Evolutionary conservation across 306 rosid genomes (phyloP), one percentile per base, ranked within the genome.

Genomic region (Cicer chorassanicum): DNA sequence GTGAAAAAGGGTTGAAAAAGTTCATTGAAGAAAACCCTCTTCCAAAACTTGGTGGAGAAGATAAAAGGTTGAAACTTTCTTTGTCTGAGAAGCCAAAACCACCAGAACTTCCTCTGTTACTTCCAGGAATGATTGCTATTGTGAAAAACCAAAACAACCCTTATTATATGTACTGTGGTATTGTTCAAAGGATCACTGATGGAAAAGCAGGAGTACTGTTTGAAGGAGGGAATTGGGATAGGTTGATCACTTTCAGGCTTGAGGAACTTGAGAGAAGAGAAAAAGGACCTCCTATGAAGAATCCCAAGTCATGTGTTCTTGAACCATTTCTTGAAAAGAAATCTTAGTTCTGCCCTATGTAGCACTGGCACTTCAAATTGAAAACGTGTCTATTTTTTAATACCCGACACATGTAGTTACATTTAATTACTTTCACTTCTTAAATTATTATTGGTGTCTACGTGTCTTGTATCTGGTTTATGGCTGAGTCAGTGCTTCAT

Each of bases 231-330:
- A 76, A 65, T 8, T 82, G 85, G 85, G 85, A 82, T 63, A 76
- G 12, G 85, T 63, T 94, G 73, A 87, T 91, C 56, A 88, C 99
- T 4, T 90, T 94, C 39, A 78, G 96, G 53, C 77, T 94, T 75
- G 95, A 90, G 2, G 99, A 92, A 87, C 82, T 90, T 6, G 85
- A 89, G 78, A 90, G 97, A 74, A 87, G 99, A 75, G 99, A 91
- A 61, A 92, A 94, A 77, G 97, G 97, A 5, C 97, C 97, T 71
- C 99, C 97, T 0, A 87, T 88, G 87, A 94, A 90, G 84, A 94
- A 91, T 16, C 98, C 98, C 6, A 71, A 18, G 71, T 82, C 82
- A 5, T 44, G 43, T 71, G 81, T 81, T 61, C 96, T 94, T 13
- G 98, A 94, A 74, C 91, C 92, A 8, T 73, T 87, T 15, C 89